These are phyloP conservation scores for Phialophora expanda DNA, from an alignment of 2,329 filamentous ascomycete species.

Conservation along the genomic window DNA sequence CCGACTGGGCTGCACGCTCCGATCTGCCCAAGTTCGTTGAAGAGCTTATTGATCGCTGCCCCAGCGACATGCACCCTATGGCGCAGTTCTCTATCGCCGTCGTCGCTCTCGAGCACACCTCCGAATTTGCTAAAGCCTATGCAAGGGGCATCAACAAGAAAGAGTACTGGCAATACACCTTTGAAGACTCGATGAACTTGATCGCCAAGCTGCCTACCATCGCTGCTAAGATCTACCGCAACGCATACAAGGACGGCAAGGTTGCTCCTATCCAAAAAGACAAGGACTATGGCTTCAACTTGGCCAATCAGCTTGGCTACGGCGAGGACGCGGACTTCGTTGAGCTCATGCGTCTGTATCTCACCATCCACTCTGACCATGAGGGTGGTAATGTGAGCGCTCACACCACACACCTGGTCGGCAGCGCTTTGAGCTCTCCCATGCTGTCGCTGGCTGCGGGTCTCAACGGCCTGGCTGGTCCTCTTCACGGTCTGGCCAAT, in stretches of 20 bases:
- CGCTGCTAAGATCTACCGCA: slow-evolving; percentile 98
- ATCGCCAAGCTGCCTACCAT: slow-evolving; percentile 99
- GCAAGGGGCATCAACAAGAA: slow-evolving; percentile 99
- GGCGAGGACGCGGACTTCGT: slow-evolving; percentile 94
- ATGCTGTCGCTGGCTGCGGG: slow-evolving; percentile 96
- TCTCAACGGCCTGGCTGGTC: slow-evolving; percentile 96
- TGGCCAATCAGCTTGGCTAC: slow-evolving; percentile 99
- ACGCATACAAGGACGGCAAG: slow-evolving; percentile 99
- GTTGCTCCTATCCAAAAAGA: slow-evolving; percentile 94
- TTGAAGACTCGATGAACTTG: slow-evolving; percentile 99
- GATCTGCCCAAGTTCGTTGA: slow-evolving; percentile 97
- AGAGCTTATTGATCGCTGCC: slow-evolving; percentile 99
- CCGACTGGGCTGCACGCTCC: slow-evolving; percentile 97
- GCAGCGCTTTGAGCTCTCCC: slow-evolving; percentile 93
- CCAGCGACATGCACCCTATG: slow-evolving; percentile 98
- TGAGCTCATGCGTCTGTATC: slow-evolving; percentile 97
- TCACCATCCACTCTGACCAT: slow-evolving; percentile 99
- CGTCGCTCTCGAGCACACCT: slow-evolving; percentile 97
- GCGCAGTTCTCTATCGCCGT: slow-evolving; percentile 98
- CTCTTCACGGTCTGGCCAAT: slow-evolving; percentile 98
- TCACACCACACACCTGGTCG: slow-evolving; percentile 98
- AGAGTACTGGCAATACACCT: slow-evolving; percentile 99
- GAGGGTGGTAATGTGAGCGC: slow-evolving; percentile 99
- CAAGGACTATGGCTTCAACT: slow-evolving; percentile 99
- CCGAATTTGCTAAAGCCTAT: slow-evolving; percentile 96